Evolutionary conservation across 2,329 filamentous ascomycete species (phyloP).

Genomic region (Colletotrichum orchidophilum): DNA sequence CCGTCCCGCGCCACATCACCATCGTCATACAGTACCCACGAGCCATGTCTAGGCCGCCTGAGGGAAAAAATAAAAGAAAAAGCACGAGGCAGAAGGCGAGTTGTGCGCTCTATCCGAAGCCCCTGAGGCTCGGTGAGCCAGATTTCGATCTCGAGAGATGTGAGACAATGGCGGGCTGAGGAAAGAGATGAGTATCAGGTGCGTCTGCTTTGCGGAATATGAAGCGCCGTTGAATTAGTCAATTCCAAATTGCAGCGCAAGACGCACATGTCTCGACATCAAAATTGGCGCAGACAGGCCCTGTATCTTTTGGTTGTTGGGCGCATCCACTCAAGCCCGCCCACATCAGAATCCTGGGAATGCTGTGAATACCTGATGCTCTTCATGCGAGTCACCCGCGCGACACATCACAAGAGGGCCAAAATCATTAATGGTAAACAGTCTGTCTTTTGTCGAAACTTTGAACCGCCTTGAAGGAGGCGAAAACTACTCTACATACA

Average conservation of each 20-base stretch:
- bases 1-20: not conserved
- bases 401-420: not conserved
- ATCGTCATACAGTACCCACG: not conserved
- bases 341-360: not conserved
- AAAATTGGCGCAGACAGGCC: not conserved
- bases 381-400: not conserved
- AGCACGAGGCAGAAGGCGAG: not conserved
- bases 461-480: not conserved
- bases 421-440: not conserved
- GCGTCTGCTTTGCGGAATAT: not conserved
- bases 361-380: not conserved
- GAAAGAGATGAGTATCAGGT: not conserved
- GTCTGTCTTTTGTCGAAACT: not conserved
- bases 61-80: not conserved
- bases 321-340: not conserved
- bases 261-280: not conserved
- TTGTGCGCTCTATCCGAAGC: not conserved
- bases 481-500: constrained; percentile 9
- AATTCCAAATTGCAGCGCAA: not conserved
- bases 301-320: not conserved
- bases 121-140: not conserved
- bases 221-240: not conserved
- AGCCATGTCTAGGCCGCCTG: not conserved
- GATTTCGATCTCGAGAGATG: not conserved
- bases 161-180: not conserved